Evolutionary conservation across 768 basidiomycete species (phyloP).

Genomic region (Psilocybe sp.): DNA sequence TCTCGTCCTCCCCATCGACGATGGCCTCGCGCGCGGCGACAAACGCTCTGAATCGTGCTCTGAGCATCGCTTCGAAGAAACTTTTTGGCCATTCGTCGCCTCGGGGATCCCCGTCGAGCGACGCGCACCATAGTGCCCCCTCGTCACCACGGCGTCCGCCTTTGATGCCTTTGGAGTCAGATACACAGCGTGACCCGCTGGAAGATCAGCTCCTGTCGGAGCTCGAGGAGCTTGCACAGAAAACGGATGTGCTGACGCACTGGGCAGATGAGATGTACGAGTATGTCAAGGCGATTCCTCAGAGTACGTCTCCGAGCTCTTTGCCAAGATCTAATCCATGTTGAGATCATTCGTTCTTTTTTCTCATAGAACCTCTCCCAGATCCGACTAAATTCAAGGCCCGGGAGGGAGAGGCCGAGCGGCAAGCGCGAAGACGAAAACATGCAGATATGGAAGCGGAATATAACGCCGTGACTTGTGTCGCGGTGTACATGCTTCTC

Average conservation of each 20-base stretch:
- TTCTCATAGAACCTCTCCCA: constrained; percentile 65
- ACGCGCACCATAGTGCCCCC: constrained; percentile 30
- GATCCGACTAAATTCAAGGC: constrained; percentile 75
- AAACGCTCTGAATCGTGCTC: constrained; percentile 74
- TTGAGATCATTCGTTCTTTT: constrained; percentile 2
- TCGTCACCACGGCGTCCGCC: constrained; percentile 58
- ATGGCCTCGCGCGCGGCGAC: constrained; percentile 60
- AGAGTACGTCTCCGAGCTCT: constrained; percentile 49
- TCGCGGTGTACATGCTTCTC: constrained; percentile 86
- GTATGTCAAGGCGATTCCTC: constrained; percentile 79
- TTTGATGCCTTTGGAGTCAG: constrained; percentile 45
- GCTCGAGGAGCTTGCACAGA: constrained; percentile 91
- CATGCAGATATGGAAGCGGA: constrained; percentile 79
- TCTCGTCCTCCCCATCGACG: constrained; percentile 66
- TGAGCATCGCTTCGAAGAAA: constrained; percentile 80
- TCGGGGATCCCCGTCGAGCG: constrained; percentile 35
- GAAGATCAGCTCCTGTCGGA: constrained; percentile 80
- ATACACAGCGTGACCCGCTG: constrained; percentile 56
- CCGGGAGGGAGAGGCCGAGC: constrained; percentile 71
- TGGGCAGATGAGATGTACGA: constrained; percentile 97
- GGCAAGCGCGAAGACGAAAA: constrained; percentile 63
- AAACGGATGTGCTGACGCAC: constrained; percentile 88
- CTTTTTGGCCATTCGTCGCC: constrained; percentile 56
- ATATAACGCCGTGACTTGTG: constrained; percentile 79
- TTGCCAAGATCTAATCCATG: neutral